phyloP scores from a whole-genome alignment of 176 grass and related monocot species.

The sorghum (Sorghum bicolor) region Sorghum_bicolor_NCBIv3 NC_012872.2:63887001-63887500 shows the following conservation, averaged over 20 bases:
- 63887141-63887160: constrained; percentile 32
- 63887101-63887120: constrained; percentile 75
- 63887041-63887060: background rate
- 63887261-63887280: constrained; percentile 49
- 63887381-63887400: constrained; percentile 52
- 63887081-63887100: constrained; percentile 72
- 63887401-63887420: constrained; percentile 71
- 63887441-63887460: background rate
- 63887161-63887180: constrained; percentile 61
- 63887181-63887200: constrained; percentile 68
- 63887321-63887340: constrained; percentile 26
- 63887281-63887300: constrained; percentile 26
- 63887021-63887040: background rate
- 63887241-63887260: constrained; percentile 67
- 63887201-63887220: constrained; percentile 55
- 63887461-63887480: background rate
- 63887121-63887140: constrained; percentile 34
- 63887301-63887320: constrained; percentile 18
- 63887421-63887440: constrained; percentile 18
- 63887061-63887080: constrained; percentile 79
- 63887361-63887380: constrained; percentile 22
- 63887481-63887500: background rate
- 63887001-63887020: background rate
- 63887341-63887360: constrained; percentile 23
- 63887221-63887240: constrained; percentile 41